Base-by-base conservation (phyloP, 257 asterid species). In the Petunia secreta region DNA sequence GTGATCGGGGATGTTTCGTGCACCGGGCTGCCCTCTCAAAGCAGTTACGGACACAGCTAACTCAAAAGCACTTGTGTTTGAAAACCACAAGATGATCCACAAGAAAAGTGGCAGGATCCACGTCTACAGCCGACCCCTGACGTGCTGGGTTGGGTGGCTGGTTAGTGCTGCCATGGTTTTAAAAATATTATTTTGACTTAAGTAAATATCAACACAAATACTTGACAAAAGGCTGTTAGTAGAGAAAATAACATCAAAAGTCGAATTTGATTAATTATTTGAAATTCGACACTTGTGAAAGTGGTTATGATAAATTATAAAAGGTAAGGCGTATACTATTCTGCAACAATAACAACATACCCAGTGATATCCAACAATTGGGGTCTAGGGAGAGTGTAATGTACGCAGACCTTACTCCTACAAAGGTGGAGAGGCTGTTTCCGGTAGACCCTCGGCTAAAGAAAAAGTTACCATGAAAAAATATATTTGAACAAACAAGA, bases 11-110 rank as follows among this genome's bases (percentile, higher is more conserved):
- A 25, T 25, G 25, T 25, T 25, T 25, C 25, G 25, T 25, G 25
- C 25, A 25, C 25, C 25, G 25, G 25, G 25, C 25, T 25, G 25
- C 25, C 25, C 25, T 25, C 25, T 46, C 9, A 71, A 71, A 34
- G 77, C 77, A 71, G 59, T 48, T 46, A 60, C 25, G 66, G 66
- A 40, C 66, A 60, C 15, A 2, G 57, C 77, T 71, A 59, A 41
- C 60, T 71, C 60, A 39, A 71, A 50, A 48, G 43, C 41, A 69
- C 46, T 59, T 71, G 60, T 59, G 10, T 25, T 10, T 25, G 6
- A 48, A 7, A 69, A 69, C 6, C 59, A 71, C 59, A 25, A 16
- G 77, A 46, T 16, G 59, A 69, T 48, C 50, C 77, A 71, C 41
- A 46, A 71, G 57, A 68, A 9, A 68, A 57, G 60, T 46, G 6